These are phyloP conservation scores for Miamiensis avidus DNA, from an alignment of 169 alveolate genomes.

Conservation along the genomic window DNA sequence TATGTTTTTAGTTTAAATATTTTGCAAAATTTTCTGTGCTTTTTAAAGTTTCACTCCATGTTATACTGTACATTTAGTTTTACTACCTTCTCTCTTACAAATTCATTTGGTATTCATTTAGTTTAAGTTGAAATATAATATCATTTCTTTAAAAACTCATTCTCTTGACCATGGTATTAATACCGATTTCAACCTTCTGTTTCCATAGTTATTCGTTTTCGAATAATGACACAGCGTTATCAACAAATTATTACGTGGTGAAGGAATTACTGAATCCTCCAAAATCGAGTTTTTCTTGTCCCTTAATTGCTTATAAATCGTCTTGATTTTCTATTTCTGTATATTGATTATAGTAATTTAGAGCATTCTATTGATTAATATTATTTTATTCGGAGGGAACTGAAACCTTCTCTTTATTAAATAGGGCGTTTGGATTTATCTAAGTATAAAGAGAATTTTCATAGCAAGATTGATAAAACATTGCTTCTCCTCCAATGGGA, in stretches of 20 bases:
- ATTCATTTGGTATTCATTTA: constrained; percentile 18
- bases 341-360: neutral
- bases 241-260: constrained; percentile 23
- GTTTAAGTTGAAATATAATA: neutral
- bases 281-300: constrained; percentile 9
- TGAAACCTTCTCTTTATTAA: neutral
- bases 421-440: constrained; percentile 5
- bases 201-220: constrained; percentile 27
- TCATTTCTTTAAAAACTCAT: constrained; percentile 39
- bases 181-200: constrained; percentile 5
- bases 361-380: neutral
- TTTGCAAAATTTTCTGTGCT: constrained; percentile 43
- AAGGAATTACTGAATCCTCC: constrained; percentile 40
- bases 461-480: constrained; percentile 24
- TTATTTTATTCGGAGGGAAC: neutral
- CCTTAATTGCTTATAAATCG: constrained; percentile 10
- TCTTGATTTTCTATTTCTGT: neutral
- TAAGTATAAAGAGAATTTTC: constrained; percentile 11
- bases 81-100: constrained; percentile 6
- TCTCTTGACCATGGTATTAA: constrained; percentile 24
- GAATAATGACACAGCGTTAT: constrained; percentile 16
- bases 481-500: constrained; percentile 49
- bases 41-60: constrained; percentile 44
- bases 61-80: constrained; percentile 21
- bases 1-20: constrained; percentile 26